Conservation (phyloP, 2,329 filamentous ascomycete species). For the Ustilaginoidea virens region DNA sequence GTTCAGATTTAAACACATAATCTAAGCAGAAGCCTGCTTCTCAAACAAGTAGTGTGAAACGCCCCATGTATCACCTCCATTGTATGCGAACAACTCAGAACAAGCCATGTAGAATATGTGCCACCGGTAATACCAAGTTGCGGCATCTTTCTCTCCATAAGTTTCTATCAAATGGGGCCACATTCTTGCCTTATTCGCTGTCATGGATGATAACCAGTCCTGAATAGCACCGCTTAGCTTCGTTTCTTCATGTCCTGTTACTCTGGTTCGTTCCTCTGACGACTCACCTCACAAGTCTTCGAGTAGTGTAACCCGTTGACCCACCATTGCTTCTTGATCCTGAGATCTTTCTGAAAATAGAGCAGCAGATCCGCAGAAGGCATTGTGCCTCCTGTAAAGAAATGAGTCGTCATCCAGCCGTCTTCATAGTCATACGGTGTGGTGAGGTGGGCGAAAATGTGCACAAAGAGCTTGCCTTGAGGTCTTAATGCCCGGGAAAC, state of each 20-base stretch:
- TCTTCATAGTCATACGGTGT: constrained; percentile 57
- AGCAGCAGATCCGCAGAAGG: constrained; percentile 49
- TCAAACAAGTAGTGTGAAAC: constrained; percentile 52
- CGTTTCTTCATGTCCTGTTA: too few species aligned
- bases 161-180: constrained; percentile 50
- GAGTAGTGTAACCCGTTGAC: constrained; percentile 53
- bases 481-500: constrained; percentile 42
- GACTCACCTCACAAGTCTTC: constrained; percentile 55
- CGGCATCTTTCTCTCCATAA: constrained; percentile 43
- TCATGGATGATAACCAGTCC: constrained; percentile 50
- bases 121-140: constrained; percentile 54
- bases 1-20: neutral
- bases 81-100: constrained; percentile 51
- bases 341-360: constrained; percentile 50
- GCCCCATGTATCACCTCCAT: constrained; percentile 52
- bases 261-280: too few species aligned
- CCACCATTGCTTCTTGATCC: constrained; percentile 52
- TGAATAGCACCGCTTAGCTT: constrained; percentile 8
- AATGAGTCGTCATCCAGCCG: constrained; percentile 61
- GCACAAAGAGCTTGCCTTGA: constrained; percentile 52
- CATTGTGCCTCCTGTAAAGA: constrained; percentile 63
- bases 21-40: constrained; percentile 25
- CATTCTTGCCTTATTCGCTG: constrained; percentile 39
- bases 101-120: constrained; percentile 60
- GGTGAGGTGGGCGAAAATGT: constrained; percentile 48